Evolutionary conservation across 2,329 filamentous ascomycete species (phyloP).

Genomic region (Dactylellina cionopaga): DNA sequence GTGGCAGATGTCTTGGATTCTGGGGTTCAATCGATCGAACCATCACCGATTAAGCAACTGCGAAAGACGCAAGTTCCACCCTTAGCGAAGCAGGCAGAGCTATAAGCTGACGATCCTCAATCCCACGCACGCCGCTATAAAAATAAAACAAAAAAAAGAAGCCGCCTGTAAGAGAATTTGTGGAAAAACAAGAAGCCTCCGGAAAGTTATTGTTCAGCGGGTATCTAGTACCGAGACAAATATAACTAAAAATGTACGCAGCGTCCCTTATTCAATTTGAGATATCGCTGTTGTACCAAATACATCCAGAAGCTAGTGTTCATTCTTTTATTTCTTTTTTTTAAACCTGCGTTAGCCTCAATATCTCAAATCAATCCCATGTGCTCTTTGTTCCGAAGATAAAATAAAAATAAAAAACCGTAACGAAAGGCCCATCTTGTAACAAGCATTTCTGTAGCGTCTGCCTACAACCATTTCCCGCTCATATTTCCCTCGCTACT

Average conservation of each 20-base stretch:
- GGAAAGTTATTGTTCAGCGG: not conserved
- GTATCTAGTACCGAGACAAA: conserved; percentile 27
- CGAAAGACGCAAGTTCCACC: conserved; percentile 26
- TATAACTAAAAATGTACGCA: conserved; percentile 12
- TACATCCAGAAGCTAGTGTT: conserved; percentile 14
- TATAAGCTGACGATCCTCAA: conserved; percentile 46
- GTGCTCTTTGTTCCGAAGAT: conserved; percentile 28
- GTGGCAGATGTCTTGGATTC: conserved; percentile 42
- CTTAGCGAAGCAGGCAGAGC: conserved; percentile 48
- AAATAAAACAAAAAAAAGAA: conserved; percentile 5
- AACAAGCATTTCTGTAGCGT: conserved; percentile 45
- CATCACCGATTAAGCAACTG: conserved; percentile 50
- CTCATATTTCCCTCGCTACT: conserved; percentile 11
- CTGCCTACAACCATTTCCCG: conserved; percentile 31
- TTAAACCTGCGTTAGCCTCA: conserved; percentile 10
- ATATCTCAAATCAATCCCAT: conserved; percentile 44
- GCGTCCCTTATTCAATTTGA: conserved; percentile 13
- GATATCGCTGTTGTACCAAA: conserved; percentile 9
- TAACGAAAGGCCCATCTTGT: not conserved
- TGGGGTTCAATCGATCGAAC: conserved; percentile 19
- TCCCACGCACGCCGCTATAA: conserved; percentile 5
- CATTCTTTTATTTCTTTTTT: conserved; percentile 18
- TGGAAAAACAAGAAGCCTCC: conserved; percentile 1
- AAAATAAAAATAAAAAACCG: conserved; percentile 1
- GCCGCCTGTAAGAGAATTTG: conserved; percentile 9